Base-by-base conservation (phyloP, 306 rosid genomes). In the Hippophae tibetana region DNA sequence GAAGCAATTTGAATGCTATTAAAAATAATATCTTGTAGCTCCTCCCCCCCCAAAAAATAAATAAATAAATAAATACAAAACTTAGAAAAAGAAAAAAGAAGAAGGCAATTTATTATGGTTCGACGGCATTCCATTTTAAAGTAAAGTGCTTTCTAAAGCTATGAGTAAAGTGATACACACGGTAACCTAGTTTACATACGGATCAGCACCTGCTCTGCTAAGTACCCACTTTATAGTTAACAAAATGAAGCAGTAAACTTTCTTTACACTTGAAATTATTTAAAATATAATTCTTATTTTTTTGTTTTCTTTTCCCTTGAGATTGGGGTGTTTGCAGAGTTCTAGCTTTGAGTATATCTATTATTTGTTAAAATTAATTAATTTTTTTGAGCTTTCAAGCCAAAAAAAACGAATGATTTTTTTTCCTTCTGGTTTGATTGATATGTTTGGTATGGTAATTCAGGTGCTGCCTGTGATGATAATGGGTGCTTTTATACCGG, bases 401-500 rank as follows among this genome's bases (percentile, higher is more conserved):
- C 3, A 2, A 31, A 31, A 4, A 31, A 14, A n/a, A 27, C 13
- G 3, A 9, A 7, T 25, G 11, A n/a, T 0, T 14, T 58, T 47
- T 26, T 3, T 26, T 41, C 6, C 23, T 0, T 13, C 5, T 31
- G 10, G 26, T 40, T 52, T 63, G 3, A 31, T 50, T n/a, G 13
- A 31, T 26, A 49, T 25, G 73, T 57, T 62, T 67, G 72, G 75
- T 65, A 56, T 58, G 68, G 73, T 63, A 46, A 57, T 13, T 67
- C 66, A 92, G 98, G 99, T 92, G 69, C 72, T 92, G 53, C 99
- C 99, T 1, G 99, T 92, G 85, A 92, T 92, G 99, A 67, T 92
- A 53, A 92, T 92, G 96, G 99, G 99, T 5, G 99, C 96, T 9
- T 88, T 92, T 77, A 88, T 92, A 55, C 99, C 96, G 11, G 99